Base-by-base conservation (phyloP, 352 stramenopile genomes). In the Globisporangium acanthophoron region DNA sequence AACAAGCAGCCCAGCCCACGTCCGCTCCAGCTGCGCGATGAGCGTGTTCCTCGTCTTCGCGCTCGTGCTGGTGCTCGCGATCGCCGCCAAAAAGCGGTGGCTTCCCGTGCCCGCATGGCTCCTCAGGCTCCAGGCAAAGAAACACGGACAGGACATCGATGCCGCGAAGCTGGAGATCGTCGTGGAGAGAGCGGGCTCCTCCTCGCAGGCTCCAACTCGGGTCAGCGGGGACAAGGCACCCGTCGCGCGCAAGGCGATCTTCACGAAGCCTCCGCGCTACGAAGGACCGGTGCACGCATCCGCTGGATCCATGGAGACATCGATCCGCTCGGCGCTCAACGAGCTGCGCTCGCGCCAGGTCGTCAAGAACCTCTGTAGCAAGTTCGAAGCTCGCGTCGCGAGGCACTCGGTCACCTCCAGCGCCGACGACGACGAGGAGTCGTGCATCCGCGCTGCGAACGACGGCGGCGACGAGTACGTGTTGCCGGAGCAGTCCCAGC, bases 301-400 rank as follows among this genome's bases (percentile, higher is more conserved):
- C 1, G 52, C 39, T 1, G 52, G 64, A 1, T 62, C 69, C 8
- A 68, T 75, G 62, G 77, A 80, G 55, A 72, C 63, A 5, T 80
- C 71, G n/a, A 74, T 84, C 49, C 64, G 74, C 46, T 74, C 56
- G 48, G 74, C 71, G 4, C 49, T 80, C 37, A 74, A 78, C 33
- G 71, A 80, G 29, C 58, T 84, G 50, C 74, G 72, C 16, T 80
- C 74, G 54, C 69, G 74, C 31, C 74, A 80, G 43, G 69, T 78
- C 56, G 69, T 84, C 13, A 71, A 79, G 52, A 78, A 47, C 56
- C 64, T 80, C n/a, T 84, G 74, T 58, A 80, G 74, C 52, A 76
- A 68, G 54, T 80, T 84, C 18, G 71, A 84, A 56, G 65, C 71
- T 3, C 61, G 56, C 21, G 21, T 57, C n/a, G 56, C 51, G 20